These are phyloP conservation scores for Amanita pseudoporphyria DNA, from an alignment of 768 basidiomycete genomes.

Conservation along the genomic window DNA sequence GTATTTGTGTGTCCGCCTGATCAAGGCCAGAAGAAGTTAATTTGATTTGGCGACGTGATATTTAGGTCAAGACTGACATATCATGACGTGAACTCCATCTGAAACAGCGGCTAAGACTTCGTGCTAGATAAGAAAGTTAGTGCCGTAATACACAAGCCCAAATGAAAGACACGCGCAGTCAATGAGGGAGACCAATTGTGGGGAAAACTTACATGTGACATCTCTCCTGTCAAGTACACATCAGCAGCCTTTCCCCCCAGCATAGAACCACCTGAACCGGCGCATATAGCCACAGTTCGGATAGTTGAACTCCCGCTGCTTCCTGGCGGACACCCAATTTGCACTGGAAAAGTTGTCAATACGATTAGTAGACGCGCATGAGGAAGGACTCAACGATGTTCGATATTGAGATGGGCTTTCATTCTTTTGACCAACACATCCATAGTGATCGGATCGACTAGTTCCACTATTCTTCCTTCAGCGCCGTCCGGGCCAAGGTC, in stretches of 20 bases:
- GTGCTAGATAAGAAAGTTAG: conserved; percentile 43
- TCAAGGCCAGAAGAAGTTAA: conserved; percentile 2
- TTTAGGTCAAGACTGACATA: conserved; percentile 49
- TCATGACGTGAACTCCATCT: conserved; percentile 66
- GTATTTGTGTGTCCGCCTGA: conserved; percentile 90
- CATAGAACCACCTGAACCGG: conserved; percentile 80
- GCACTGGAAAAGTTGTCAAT: conserved; percentile 32
- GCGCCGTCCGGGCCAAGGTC: conserved; percentile 35
- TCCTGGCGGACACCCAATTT: conserved; percentile 45
- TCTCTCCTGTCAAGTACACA: conserved; percentile 88
- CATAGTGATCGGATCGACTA: conserved; percentile 49
- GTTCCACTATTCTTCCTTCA: conserved; percentile 58
- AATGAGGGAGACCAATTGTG: neutral
- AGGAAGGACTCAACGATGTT: conserved; percentile 38
- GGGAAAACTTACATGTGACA: conserved; percentile 60
- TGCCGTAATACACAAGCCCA: conserved; percentile 3
- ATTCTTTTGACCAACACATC: conserved; percentile 55
- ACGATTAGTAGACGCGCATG: conserved; percentile 7
- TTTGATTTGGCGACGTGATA: conserved; percentile 18
- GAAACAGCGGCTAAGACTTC: conserved; percentile 79
- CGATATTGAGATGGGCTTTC: conserved; percentile 55
- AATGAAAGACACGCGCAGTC: neutral
- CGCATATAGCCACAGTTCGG: conserved; percentile 77
- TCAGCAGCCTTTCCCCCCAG: conserved; percentile 68
- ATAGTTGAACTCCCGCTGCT: conserved; percentile 23